Evolutionary conservation across 2,329 filamentous ascomycete species (phyloP).

Genomic region (Colletotrichum sp.): DNA sequence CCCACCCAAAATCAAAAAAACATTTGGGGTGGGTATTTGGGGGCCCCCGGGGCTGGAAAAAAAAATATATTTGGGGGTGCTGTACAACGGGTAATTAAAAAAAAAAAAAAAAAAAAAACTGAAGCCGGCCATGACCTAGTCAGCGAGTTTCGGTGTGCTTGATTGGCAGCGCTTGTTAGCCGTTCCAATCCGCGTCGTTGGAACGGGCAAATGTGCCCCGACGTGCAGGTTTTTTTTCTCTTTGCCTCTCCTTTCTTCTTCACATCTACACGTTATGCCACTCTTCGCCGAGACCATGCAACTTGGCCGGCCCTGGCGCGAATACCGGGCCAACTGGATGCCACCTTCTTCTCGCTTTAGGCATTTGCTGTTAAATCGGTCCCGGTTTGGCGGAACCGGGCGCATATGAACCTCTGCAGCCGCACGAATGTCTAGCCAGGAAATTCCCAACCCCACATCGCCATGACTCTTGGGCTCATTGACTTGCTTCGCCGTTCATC

Average conservation of each 20-base stretch:
- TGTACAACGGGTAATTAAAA: too few species aligned
- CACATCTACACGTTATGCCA: background rate
- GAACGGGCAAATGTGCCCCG: slow-evolving; percentile 13
- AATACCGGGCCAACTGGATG: background rate
- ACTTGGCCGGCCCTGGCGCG: background rate
- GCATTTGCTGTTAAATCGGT: background rate
- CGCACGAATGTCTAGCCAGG: slow-evolving; percentile 17
- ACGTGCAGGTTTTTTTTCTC: background rate
- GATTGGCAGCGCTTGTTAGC: slow-evolving; percentile 17
- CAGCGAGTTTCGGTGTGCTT: background rate
- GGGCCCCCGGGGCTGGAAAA: too few species aligned
- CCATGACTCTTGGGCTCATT: background rate
- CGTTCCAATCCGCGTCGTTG: slow-evolving; percentile 15
- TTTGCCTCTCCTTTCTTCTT: background rate
- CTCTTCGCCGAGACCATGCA: background rate
- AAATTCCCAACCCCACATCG: background rate
- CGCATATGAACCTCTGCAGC: background rate
- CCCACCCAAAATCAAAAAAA: too few species aligned
- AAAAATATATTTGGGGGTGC: too few species aligned
- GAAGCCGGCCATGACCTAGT: background rate
- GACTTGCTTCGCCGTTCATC: background rate
- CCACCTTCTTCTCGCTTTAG: background rate
- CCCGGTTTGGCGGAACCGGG: slow-evolving; percentile 1
- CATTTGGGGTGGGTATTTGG: too few species aligned
- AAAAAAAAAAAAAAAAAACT: background rate